These are phyloP conservation scores for Cryphonectria carpinicola DNA, from an alignment of 2,329 filamentous ascomycete genomes.

Conservation along the genomic window DNA sequence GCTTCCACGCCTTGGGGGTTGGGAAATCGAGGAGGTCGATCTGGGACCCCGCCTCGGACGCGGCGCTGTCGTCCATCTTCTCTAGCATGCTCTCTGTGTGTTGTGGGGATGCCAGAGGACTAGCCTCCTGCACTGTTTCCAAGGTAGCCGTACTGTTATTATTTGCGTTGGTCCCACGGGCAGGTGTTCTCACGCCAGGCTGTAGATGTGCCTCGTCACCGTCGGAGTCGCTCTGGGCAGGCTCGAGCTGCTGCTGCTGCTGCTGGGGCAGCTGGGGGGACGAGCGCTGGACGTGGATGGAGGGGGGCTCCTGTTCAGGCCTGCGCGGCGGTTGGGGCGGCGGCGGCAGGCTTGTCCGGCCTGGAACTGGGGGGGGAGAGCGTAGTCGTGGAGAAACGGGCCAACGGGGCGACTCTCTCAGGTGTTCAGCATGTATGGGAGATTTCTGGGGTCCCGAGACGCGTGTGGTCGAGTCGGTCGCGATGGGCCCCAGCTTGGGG, in stretches of 20 bases:
- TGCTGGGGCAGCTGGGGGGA: conserved; percentile 50
- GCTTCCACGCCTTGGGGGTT: conserved; percentile 31
- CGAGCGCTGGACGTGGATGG: conserved; percentile 57
- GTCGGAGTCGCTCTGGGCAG: conserved; percentile 54
- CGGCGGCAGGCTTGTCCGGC: conserved; percentile 49
- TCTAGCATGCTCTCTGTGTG: conserved; percentile 46
- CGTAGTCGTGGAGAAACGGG: conserved; percentile 76
- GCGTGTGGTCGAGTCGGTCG: conserved; percentile 65
- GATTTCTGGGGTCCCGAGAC: conserved; percentile 68
- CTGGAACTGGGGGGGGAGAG: conserved; percentile 69
- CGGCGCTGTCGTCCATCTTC: conserved; percentile 55
- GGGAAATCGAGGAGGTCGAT: conserved; percentile 45
- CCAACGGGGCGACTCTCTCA: conserved; percentile 69
- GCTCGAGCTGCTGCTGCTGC: conserved; percentile 45
- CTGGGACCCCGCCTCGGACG: conserved; percentile 46
- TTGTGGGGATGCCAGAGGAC: conserved; percentile 72
- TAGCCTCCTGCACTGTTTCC: conserved; percentile 91
- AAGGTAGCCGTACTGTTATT: conserved; percentile 57
- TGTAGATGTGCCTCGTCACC: conserved; percentile 53
- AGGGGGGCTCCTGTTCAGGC: conserved; percentile 54
- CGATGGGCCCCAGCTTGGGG: conserved; percentile 64
- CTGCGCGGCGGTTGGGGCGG: conserved; percentile 41
- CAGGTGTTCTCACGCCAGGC: conserved; percentile 63
- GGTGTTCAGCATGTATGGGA: conserved; percentile 48
- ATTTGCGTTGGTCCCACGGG: conserved; percentile 59